Conservation (phyloP, 2,329 filamentous ascomycete species). For the Pyricularia sp. region DNA sequence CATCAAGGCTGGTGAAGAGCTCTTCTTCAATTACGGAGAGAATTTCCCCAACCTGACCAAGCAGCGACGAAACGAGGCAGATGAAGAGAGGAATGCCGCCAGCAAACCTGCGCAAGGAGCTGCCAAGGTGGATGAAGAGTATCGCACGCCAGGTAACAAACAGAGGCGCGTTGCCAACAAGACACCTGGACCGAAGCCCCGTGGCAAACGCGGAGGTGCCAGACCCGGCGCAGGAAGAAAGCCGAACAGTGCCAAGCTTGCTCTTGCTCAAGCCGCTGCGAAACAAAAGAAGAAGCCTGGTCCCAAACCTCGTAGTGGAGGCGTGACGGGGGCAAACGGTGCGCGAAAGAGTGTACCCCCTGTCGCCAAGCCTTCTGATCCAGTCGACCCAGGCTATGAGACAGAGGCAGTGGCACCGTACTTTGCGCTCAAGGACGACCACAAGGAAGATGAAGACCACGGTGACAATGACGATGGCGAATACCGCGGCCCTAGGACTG, state of each 20-base stretch:
- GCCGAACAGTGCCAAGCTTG: conserved; percentile 2
- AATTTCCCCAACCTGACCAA: conserved; percentile 54
- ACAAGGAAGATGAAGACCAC: conserved; percentile 7
- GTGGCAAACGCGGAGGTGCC: conserved; percentile 5
- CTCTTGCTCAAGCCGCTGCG: neutral
- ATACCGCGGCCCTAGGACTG: neutral
- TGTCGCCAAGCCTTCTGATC: conserved; percentile 2
- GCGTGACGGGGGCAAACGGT: neutral
- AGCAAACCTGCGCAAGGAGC: conserved; percentile 4
- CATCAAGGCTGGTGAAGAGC: conserved; percentile 63
- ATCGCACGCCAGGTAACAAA: neutral
- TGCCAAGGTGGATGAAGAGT: neutral
- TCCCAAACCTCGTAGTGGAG: conserved; percentile 1
- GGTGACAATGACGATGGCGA: neutral
- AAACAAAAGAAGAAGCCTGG: conserved; percentile 1
- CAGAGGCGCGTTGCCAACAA: conserved; percentile 9
- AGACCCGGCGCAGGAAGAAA: conserved; percentile 5
- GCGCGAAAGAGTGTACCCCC: neutral
- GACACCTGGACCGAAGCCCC: conserved; percentile 6
- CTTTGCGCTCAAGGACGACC: conserved; percentile 12
- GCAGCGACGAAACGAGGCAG: conserved; percentile 36
- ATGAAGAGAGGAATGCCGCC: conserved; percentile 9
- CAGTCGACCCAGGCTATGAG: neutral
- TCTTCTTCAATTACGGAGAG: conserved; percentile 75
- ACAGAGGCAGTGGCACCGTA: neutral